Evolutionary conservation across 768 basidiomycete genomes (phyloP).

Genomic region (Lactifluus subvellereus): DNA sequence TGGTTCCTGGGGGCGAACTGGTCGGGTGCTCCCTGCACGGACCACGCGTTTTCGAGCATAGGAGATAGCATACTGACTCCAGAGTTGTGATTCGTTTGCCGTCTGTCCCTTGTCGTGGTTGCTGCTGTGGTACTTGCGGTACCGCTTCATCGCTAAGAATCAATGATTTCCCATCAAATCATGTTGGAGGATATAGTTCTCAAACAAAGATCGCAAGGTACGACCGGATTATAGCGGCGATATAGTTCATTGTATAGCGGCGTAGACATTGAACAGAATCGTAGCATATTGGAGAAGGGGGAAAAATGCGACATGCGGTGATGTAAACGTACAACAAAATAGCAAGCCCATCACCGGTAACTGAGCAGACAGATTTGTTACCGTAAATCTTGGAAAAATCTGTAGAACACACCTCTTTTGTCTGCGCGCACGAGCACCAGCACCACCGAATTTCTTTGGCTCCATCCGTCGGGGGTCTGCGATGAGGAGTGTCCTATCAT

Average conservation of each 20-base stretch:
- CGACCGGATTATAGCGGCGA: background rate
- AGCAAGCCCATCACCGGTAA: conserved; percentile 63
- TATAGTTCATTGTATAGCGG: conserved; percentile 24
- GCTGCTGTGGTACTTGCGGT: too few species aligned
- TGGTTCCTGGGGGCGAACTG: too few species aligned
- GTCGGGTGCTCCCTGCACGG: too few species aligned
- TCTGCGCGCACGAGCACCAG: conserved; percentile 95
- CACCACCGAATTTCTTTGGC: conserved; percentile 99
- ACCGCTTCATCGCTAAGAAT: background rate
- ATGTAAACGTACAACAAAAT: conserved; percentile 35
- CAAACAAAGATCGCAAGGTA: background rate
- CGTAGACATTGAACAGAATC: conserved; percentile 34
- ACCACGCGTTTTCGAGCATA: too few species aligned
- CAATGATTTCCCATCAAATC: background rate
- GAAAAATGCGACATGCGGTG: conserved; percentile 42
- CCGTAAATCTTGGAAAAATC: background rate
- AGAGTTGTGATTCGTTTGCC: too few species aligned
- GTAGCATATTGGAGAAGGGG: conserved; percentile 33
- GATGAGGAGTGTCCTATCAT: conserved; percentile 87
- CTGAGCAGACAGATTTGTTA: conserved; percentile 34
- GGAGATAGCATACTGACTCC: too few species aligned
- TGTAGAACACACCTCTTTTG: conserved; percentile 75
- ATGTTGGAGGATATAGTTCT: background rate
- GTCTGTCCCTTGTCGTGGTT: too few species aligned
- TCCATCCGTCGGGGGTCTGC: conserved; percentile 97